Conservation (phyloP, 2,329 filamentous ascomycete species). For the Sarocladiaceae sp. region DNA sequence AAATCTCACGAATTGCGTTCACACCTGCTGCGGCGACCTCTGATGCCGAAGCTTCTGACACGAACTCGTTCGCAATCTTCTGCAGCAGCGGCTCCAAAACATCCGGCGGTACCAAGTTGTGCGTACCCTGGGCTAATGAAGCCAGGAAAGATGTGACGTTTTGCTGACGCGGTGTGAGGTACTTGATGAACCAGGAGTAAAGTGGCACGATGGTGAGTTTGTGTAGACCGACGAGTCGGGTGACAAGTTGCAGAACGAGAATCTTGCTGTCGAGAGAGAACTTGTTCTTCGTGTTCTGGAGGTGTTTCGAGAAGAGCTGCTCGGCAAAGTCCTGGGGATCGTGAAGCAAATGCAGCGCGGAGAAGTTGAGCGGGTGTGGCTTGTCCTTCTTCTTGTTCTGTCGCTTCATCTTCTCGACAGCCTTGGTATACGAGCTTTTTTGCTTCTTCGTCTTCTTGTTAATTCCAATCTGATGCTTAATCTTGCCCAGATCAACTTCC, state of each 20-base stretch:
- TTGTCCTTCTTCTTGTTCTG: constrained; percentile 83
- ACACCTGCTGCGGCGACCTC: constrained; percentile 89
- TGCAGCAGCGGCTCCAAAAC: constrained; percentile 82
- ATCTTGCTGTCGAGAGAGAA: constrained; percentile 84
- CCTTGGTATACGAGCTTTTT: constrained; percentile 69
- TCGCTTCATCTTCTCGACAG: constrained; percentile 73
- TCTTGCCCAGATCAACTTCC: constrained; percentile 67
- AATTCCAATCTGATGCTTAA: constrained; percentile 81
- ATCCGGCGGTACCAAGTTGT: constrained; percentile 88
- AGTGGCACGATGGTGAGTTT: constrained; percentile 83
- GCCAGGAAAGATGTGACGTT: constrained; percentile 91
- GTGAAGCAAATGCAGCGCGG: constrained; percentile 85
- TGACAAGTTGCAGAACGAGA: constrained; percentile 84
- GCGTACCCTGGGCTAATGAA: constrained; percentile 84
- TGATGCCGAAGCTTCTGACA: constrained; percentile 84
- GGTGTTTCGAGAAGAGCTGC: constrained; percentile 79
- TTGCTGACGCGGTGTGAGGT: constrained; percentile 78
- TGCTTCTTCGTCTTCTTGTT: constrained; percentile 97
- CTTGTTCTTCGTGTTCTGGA: constrained; percentile 80
- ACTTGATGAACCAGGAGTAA: constrained; percentile 96
- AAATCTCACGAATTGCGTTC: constrained; percentile 92
- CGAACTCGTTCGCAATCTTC: constrained; percentile 98
- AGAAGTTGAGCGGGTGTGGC: constrained; percentile 89
- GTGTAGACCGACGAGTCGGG: constrained; percentile 84
- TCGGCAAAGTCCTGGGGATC: constrained; percentile 94